Base-by-base conservation (phyloP, 768 basidiomycete genomes). In the Nidula microcarpa region DNA sequence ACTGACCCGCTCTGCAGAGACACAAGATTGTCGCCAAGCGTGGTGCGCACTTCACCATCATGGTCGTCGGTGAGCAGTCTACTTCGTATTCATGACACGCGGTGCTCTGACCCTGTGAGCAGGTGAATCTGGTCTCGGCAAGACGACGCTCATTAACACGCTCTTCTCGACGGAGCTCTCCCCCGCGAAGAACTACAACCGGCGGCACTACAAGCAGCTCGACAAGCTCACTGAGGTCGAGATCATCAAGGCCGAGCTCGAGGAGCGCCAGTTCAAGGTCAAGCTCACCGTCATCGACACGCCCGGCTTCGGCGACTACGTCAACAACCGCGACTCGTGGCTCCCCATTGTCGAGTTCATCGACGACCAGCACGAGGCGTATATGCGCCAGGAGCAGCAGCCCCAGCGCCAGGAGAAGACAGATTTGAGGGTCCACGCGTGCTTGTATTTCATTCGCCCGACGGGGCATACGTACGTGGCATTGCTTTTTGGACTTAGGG, bases 281-380 rank as follows among this genome's bases (percentile, higher is more conserved):
- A 98, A 98, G 80, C 85, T 99, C 58, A 95, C 91, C 14, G 97
- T 98, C 68, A 96, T 99, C 59, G 97, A 99, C 72, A 98, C 96
- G 9, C 97, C 97, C 51, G 97, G 97, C 32, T 99, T 98, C 58
- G 97, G 97, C 36, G 97, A 99, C 88, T 98, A 98, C 65, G 96
- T 99, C 75, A 99, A 99, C 91, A 99, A 99, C 83, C 85, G 93
- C 53, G 97, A 98, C 71, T 95, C 93, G 16, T 99, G 97, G 97
- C 81, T 84, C 32, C 97, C 97, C 51, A 98, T 99, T 61, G 87
- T 99, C 67, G 96, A 99, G 71, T 98, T 98, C 71, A 94, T 97
- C 60, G 91, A 94, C 68, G 92, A 94, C 78, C 91, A 94, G 74
- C 92, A 94, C 66, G 92, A 96, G 66, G 88, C 89, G 10, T 94